These are phyloP conservation scores for Ploettnerulaceae sp. DNA, from an alignment of 2,329 filamentous ascomycete genomes.

Conservation along the genomic window DNA sequence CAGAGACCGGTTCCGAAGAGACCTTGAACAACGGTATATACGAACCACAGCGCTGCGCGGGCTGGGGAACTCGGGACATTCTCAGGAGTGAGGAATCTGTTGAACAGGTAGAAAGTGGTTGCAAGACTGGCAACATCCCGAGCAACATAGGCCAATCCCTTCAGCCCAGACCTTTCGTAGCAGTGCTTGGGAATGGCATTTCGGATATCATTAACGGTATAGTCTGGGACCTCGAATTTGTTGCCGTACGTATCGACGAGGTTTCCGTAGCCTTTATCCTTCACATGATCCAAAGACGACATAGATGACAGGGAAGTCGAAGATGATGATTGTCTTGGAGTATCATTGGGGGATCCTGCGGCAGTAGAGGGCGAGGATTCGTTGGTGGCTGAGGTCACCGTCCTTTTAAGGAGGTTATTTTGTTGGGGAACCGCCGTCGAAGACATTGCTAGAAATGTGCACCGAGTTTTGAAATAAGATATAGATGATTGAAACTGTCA, in stretches of 20 bases:
- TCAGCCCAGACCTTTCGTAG: conserved; percentile 77
- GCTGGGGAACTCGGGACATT: conserved; percentile 64
- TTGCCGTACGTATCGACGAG: conserved; percentile 93
- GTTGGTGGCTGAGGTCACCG: conserved; percentile 27
- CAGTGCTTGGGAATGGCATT: conserved; percentile 98
- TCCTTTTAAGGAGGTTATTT: conserved; percentile 25
- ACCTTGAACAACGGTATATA: conserved; percentile 75
- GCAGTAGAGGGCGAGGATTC: conserved; percentile 48
- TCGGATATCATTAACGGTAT: conserved; percentile 94
- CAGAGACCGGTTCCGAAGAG: conserved; percentile 91
- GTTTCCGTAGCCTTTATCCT: conserved; percentile 49
- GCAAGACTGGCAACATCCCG: conserved; percentile 72
- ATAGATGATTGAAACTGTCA: neutral
- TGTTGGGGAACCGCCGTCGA: conserved; percentile 31
- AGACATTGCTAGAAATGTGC: conserved; percentile 25
- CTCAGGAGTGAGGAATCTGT: conserved; percentile 86
- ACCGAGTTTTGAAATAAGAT: neutral
- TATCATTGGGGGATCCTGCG: conserved; percentile 54
- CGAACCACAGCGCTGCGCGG: conserved; percentile 59
- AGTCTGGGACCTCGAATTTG: conserved; percentile 88
- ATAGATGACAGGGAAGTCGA: conserved; percentile 91
- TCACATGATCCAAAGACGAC: conserved; percentile 55
- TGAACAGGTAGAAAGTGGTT: conserved; percentile 77
- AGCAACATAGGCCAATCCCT: conserved; percentile 75
- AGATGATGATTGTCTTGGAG: conserved; percentile 62